phyloP scores from a whole-genome alignment of 139 green algal species.

The Tetraselmis chui region DNA sequence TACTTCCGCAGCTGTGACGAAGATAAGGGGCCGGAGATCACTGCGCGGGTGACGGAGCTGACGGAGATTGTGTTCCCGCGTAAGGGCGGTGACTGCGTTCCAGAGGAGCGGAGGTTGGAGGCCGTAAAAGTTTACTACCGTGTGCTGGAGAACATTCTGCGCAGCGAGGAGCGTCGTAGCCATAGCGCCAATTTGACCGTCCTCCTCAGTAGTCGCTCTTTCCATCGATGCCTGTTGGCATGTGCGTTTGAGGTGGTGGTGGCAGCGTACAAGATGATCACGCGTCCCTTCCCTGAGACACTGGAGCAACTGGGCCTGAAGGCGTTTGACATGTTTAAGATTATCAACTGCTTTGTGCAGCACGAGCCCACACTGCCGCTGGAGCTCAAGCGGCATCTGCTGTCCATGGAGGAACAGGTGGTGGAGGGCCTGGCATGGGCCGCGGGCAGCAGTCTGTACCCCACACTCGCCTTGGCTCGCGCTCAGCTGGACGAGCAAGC shows the following conservation, averaged over 20 bases:
- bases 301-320: constrained; percentile 47
- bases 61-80: constrained; percentile 22
- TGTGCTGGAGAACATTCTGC: constrained; percentile 50
- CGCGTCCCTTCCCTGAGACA: constrained; percentile 32
- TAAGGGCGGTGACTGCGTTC: neutral
- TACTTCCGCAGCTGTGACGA: constrained; percentile 17
- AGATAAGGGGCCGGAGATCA: constrained; percentile 1
- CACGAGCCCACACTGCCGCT: constrained; percentile 31
- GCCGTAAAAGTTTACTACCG: constrained; percentile 58
- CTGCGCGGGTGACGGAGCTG: constrained; percentile 18
- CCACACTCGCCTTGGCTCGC: constrained; percentile 15
- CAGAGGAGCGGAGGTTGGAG: constrained; percentile 13
- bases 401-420: constrained; percentile 61
- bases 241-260: constrained; percentile 46
- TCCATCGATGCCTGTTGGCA: constrained; percentile 55
- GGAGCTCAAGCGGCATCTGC: constrained; percentile 68
- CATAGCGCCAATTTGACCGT: neutral
- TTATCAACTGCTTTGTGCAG: constrained; percentile 56
- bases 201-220: constrained; percentile 32
- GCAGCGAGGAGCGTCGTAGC: constrained; percentile 23
- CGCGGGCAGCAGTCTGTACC: constrained; percentile 53
- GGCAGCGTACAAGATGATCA: constrained; percentile 40
- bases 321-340: constrained; percentile 73
- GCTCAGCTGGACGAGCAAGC: neutral
- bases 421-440: constrained; percentile 67